Percentiles rank a stretch among this genome's conserved stretches.
Evolutionary conservation across 306 rosid genomes (phyloP).

Genomic region (Erythrophleum fordii): DNA sequence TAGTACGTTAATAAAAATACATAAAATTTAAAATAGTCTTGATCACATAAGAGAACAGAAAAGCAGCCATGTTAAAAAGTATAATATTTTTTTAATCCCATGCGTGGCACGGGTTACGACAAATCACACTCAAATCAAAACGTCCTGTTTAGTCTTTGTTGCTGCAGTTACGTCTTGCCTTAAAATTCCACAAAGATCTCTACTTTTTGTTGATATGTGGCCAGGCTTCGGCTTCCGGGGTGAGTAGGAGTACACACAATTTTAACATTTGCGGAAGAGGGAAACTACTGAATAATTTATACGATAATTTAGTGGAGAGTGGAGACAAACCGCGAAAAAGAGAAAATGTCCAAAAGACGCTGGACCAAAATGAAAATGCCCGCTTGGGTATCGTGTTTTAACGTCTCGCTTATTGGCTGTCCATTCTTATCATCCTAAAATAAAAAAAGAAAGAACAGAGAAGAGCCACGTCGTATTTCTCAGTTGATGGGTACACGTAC

Average conservation of each 20-base stretch:
- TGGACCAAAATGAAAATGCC: neutral
- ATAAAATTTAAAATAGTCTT: too few relatives aligned
- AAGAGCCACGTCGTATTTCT: neutral
- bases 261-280: neutral
- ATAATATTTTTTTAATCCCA: too few relatives aligned
- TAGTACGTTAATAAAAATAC: neutral
- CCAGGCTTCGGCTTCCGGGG: too few relatives aligned
- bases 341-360: neutral
- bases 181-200: neutral
- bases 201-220: neutral
- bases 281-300: neutral
- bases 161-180: neutral
- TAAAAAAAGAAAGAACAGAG: neutral
- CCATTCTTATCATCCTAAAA: neutral
- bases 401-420: neutral
- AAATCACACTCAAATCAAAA: neutral
- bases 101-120: neutral
- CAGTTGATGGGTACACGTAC: too few relatives aligned
- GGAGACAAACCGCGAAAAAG: neutral
- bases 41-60: neutral
- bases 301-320: neutral
- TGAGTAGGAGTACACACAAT: too few relatives aligned
- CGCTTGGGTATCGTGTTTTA: neutral
- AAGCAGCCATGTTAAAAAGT: neutral
- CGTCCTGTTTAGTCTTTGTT: too few relatives aligned